Conservation (phyloP, 176 grass and related monocot genomes). For the Bothriochloa decipiens region DNA sequence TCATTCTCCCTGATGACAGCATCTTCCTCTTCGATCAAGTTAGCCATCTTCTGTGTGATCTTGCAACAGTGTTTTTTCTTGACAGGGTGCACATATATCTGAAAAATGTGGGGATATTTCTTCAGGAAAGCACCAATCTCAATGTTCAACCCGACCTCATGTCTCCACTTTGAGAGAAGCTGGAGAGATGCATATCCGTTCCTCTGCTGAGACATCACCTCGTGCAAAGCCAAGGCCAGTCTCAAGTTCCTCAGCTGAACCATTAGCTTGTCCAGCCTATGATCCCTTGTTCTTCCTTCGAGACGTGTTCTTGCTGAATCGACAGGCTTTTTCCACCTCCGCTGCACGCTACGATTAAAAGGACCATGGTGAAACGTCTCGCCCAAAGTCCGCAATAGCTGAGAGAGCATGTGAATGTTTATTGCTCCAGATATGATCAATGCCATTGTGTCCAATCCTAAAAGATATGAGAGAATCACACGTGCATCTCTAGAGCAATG, state of each 20-base stretch:
- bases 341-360: slow-evolving; percentile 34
- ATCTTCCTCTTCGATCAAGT: slow-evolving; percentile 60
- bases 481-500: neutral
- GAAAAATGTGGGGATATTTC: slow-evolving; percentile 65
- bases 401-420: neutral
- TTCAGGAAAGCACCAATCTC: slow-evolving; percentile 58
- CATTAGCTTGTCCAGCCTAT: slow-evolving; percentile 66
- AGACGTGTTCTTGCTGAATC: slow-evolving; percentile 61
- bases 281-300: slow-evolving; percentile 66
- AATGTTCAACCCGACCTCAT: slow-evolving; percentile 55
- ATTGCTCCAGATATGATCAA: neutral
- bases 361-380: slow-evolving; percentile 22
- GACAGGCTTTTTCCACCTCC: slow-evolving; percentile 66
- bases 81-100: slow-evolving; percentile 59
- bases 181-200: slow-evolving; percentile 64
- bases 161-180: slow-evolving; percentile 62
- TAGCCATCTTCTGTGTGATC: slow-evolving; percentile 46
- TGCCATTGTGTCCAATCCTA: neutral
- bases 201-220: slow-evolving; percentile 60
- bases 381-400: neutral
- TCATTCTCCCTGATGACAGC: slow-evolving; percentile 48
- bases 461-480: neutral
- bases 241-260: slow-evolving; percentile 60
- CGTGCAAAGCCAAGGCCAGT: slow-evolving; percentile 46
- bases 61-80: slow-evolving; percentile 56